A percentile compares a stretch with the other conserved stretches of the same genome.
phyloP scores from a whole-genome alignment of 225 moss, liverwort and hornwort genomes.

The Ulota crispa region DNA sequence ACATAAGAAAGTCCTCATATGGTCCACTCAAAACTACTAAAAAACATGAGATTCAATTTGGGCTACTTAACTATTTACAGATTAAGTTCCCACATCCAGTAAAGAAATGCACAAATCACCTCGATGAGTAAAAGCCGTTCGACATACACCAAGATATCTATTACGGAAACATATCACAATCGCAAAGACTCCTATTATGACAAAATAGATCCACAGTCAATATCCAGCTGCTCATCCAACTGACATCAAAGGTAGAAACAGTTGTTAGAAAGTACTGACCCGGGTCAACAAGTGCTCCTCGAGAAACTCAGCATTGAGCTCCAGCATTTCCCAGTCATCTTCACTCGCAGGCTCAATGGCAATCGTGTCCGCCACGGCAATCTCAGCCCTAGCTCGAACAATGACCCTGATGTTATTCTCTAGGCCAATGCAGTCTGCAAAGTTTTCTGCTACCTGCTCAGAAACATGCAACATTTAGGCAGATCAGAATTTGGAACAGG shows the following conservation, averaged over 20 bases:
- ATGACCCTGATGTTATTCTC: slow-evolving; percentile 61
- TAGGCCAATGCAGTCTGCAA: slow-evolving; percentile 82
- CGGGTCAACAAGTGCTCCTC: slow-evolving; percentile 88
- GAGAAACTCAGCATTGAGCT: slow-evolving; percentile 93
- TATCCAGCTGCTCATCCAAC: slow-evolving; percentile 4
- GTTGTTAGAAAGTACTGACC: slow-evolving; percentile 39
- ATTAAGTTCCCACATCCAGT: neutral
- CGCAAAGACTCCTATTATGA: neutral
- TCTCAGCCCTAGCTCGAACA: slow-evolving; percentile 74
- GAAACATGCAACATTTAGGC: neutral
- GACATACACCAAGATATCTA: neutral
- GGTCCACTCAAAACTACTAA: neutral
- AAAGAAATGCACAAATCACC: neutral
- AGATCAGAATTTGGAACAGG: neutral
- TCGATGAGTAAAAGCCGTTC: neutral
- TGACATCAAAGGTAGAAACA: neutral
- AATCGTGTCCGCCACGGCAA: slow-evolving; percentile 71
- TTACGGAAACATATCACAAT: neutral
- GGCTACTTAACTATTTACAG: neutral
- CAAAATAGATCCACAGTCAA: neutral
- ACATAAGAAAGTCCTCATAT: neutral
- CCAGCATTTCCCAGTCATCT: slow-evolving; percentile 99
- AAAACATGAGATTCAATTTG: neutral
- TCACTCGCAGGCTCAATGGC: slow-evolving; percentile 85
- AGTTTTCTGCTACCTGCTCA: slow-evolving; percentile 71